Conservation (phyloP, 129 eudicot genomes). For the Escallonia rubra region DNA sequence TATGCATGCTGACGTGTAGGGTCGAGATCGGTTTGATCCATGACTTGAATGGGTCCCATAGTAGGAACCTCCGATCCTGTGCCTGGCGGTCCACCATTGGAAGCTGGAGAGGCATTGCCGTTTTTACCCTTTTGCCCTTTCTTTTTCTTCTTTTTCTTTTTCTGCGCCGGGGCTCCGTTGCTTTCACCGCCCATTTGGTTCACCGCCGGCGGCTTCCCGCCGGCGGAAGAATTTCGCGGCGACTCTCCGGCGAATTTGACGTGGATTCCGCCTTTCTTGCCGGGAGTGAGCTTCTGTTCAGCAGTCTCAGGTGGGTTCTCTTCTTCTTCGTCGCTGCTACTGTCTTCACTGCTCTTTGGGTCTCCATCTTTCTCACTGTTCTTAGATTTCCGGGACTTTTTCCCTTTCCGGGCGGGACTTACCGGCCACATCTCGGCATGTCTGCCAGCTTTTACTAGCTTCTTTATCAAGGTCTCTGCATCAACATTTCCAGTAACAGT, state of each 20-base stretch:
- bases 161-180: slow-evolving; percentile 2
- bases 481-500: slow-evolving; percentile 71
- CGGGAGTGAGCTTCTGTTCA: slow-evolving; percentile 19
- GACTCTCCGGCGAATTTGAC: slow-evolving; percentile 14
- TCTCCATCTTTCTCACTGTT: slow-evolving; percentile 21
- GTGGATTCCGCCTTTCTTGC: slow-evolving; percentile 24
- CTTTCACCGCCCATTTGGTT: slow-evolving; percentile 9
- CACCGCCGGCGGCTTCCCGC: slow-evolving; percentile 7
- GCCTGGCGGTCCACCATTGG: slow-evolving; percentile 40
- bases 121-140: slow-evolving; percentile 35
- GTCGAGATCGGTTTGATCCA: slow-evolving; percentile 41
- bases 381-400: slow-evolving; percentile 11
- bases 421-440: slow-evolving; percentile 83
- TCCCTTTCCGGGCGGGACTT: slow-evolving; percentile 30
- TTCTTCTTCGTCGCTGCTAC: slow-evolving; percentile 47
- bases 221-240: slow-evolving; percentile 21
- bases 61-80: slow-evolving; percentile 34
- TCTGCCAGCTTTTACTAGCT: slow-evolving; percentile 63
- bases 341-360: slow-evolving; percentile 29
- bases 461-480: slow-evolving; percentile 65
- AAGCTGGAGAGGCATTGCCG: slow-evolving; percentile 20
- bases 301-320: slow-evolving; percentile 18
- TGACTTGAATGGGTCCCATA: slow-evolving; percentile 36
- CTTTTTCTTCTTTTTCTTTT: slow-evolving; percentile 57
- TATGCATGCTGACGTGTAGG: slow-evolving; percentile 41